Evolutionary conservation across 345 rosid genomes (phyloP), one percentile per base, ranked within the genome.

Genomic region (Boechera retrofracta): DNA sequence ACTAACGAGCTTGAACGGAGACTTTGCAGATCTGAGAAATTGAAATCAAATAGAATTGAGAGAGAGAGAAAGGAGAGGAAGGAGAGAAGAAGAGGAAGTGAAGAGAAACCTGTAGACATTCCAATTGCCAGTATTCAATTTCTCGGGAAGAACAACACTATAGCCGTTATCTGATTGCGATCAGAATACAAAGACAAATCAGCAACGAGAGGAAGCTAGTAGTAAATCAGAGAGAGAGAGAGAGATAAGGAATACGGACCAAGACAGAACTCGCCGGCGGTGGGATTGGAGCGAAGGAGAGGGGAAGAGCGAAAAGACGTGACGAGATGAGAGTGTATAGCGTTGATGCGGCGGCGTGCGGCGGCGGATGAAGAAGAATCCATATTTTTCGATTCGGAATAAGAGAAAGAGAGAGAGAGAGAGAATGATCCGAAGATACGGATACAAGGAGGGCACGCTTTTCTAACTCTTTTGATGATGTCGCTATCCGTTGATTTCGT

Each of bases 101-200:
- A 9, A 24, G 56, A 52, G 57, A 71, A 41, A 95, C 99, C 98
- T 87, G 85, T 88, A 91, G 3, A 95, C 99, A 62, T 91, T 91
- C 99, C 98, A 95, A 78, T 87, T 86, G 33, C 98, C 99, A 1
- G 94, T 85, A 42, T 85, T 87, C 87, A 95, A 76, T 82, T 88
- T 92, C 86, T 95, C 99, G 0, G 99, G 99, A 66, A 95, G 97
- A 75, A 86, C 96, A 72, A 88, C 94, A 77, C 99, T 92, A 47
- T 83, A 95, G 0, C 96, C 94, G 77, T 86, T 89, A 72, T 88
- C 99, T 95, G 89, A 65, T 85, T 52, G 67, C 7, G 48, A 73
- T 69, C 71, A 12, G 5, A n/a, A 64, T 9, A 13, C 49, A 59
- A 41, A 28, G 1, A 48, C 44, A 65, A 44, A 51, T 74, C 75